phyloP scores from a whole-genome alignment of 23 red algal species.

The Gracilaria caudata region DNA sequence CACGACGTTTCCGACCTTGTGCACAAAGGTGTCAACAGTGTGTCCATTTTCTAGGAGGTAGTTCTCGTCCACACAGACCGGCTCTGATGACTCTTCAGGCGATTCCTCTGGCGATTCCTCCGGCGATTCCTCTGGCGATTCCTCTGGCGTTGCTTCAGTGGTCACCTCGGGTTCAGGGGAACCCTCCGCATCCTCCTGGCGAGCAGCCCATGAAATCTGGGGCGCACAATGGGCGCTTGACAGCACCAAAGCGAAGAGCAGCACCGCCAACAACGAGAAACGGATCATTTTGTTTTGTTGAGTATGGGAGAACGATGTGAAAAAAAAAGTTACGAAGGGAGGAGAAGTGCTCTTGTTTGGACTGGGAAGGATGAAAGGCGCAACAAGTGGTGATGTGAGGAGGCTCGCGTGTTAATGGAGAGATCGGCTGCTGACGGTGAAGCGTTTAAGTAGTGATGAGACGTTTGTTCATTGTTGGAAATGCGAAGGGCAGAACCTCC shows the following conservation, averaged over 20 bases:
- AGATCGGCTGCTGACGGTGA: background rate
- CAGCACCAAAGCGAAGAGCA: background rate
- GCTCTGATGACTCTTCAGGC: conserved; percentile 12
- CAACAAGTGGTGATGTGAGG: background rate
- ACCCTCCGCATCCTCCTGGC: background rate
- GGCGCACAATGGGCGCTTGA: background rate
- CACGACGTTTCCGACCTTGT: conserved; percentile 14
- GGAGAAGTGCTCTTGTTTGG: background rate
- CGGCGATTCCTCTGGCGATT: background rate
- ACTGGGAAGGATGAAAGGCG: background rate
- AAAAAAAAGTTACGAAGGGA: background rate
- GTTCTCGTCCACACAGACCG: conserved; percentile 30
- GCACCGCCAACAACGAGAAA: background rate
- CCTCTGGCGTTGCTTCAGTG: background rate
- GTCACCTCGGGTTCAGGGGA: background rate
- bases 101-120: background rate
- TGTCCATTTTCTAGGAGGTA: background rate
- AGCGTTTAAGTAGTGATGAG: background rate
- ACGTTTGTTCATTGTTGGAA: background rate
- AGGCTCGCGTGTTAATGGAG: background rate
- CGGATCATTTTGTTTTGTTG: background rate
- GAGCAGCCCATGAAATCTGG: background rate
- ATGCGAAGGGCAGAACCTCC: background rate
- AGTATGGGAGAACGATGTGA: background rate
- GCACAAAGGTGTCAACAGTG: conserved; percentile 18